Evolutionary conservation across 2,329 filamentous ascomycete genomes (phyloP).

Genomic region (Albophoma yamanashiensis): DNA sequence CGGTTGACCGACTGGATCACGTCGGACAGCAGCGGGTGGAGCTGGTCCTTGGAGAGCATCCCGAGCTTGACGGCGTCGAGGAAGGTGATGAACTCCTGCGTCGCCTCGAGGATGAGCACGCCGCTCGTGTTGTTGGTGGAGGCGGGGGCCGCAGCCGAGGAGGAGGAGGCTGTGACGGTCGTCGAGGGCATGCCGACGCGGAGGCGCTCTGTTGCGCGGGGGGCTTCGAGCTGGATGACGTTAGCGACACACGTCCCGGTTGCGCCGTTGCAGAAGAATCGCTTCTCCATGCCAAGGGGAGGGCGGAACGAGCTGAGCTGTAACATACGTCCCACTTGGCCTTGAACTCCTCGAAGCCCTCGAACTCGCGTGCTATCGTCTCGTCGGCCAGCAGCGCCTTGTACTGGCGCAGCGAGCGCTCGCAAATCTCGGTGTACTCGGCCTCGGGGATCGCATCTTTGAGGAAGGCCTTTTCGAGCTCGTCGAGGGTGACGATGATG

Average conservation of each 20-base stretch:
- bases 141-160: constrained; percentile 30
- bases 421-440: constrained; percentile 95
- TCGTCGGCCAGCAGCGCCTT: constrained; percentile 89
- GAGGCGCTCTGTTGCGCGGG: constrained; percentile 84
- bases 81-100: constrained; percentile 97
- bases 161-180: constrained; percentile 46
- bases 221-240: constrained; percentile 67
- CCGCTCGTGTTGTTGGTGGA: constrained; percentile 42
- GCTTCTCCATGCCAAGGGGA: too few relatives aligned
- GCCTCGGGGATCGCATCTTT: constrained; percentile 87
- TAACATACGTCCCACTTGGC: constrained; percentile 73
- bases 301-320: not conserved
- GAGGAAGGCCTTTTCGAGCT: constrained; percentile 91
- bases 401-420: constrained; percentile 89
- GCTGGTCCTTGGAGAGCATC: constrained; percentile 84
- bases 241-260: constrained; percentile 4
- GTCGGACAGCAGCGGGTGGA: constrained; percentile 91
- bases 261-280: not conserved
- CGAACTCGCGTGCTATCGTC: constrained; percentile 78
- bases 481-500: constrained; percentile 91
- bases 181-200: constrained; percentile 90
- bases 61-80: constrained; percentile 89
- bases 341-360: constrained; percentile 84
- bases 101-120: constrained; percentile 74
- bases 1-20: constrained; percentile 97